Base-by-base conservation (phyloP, 768 basidiomycete genomes). In the Pholiota microspora region DNA sequence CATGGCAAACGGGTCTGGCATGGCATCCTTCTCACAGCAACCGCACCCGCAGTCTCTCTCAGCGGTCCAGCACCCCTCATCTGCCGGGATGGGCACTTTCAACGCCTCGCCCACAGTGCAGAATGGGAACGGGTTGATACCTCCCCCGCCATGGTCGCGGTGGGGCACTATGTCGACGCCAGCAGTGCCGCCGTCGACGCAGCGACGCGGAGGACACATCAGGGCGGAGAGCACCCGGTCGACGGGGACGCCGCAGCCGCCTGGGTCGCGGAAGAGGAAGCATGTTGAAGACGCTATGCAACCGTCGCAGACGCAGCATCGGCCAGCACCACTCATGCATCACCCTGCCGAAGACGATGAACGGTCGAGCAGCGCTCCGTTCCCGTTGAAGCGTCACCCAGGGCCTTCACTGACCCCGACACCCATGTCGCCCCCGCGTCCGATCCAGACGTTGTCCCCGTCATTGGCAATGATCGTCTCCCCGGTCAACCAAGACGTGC, bases 381-480 rank as follows among this genome's bases (percentile, higher is more conserved):
- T 58, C 51, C 53, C 66, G 2, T 47, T 61, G 36, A 78, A 78
- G 61, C 72, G 75, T 42, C 76, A 72, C 35, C 66, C 70, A 18
- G 64, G 71, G 3, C 67, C 69, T 2, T 56, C 67, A 13, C 54
- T 68, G 27, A 67, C 71, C 15, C 64, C 69, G 27, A 67, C 70
- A 12, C 64, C 68, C 2, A 38, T 70, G 42, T 68, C 65, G 21
- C 71, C 71, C 5, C 64, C 69, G 46, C 67, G 72, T 52, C 71
- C 66, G 49, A 71, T 69, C 7, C 78, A 80, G 56, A 81, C 74
- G 9, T 71, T 86, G 25, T 85, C 83, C 1, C 85, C 85, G 6
- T 85, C 84, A 15, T 64, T 85, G 35, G 84, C 83, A 15, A 79
- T 83, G 75, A 80, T 85, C 61, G 76, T 85, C 40, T 83, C 84